Base-by-base conservation (phyloP, 1,139 yeast species). In the Arxiozyma slooffiae region DNA sequence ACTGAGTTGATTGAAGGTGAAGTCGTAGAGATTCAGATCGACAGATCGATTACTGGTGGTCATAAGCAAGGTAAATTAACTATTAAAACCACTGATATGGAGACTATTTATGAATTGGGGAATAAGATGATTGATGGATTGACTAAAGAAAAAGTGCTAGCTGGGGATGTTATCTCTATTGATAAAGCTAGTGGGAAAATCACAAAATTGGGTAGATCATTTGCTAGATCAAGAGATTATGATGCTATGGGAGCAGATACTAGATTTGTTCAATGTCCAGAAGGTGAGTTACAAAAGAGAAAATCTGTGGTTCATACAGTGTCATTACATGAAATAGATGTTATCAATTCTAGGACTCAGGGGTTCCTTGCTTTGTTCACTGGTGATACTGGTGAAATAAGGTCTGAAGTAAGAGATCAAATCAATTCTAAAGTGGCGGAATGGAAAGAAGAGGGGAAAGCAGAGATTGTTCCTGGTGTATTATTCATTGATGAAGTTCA, bases 231-330 rank as follows among this genome's bases (percentile, higher is more conserved):
- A 4, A 78, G 98, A 66, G 98, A 94, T 70, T 94, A 92, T 69
- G 99, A 94, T 70, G 98, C 98, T 41, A 92, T 92, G 97, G 97
- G 98, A 7, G 95, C 97, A 45, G 97, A 94, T 62, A 89, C 97
- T 41, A 89, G 88, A 69, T 94, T 92, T 69, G 96, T 94, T 48
- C 97, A 92, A 69, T 88, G 97, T 67, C 99, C 99, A 37, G 97
- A 92, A 69, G 99, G 99, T 48, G 99, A 94, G 74, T 77, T 94
- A 64, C 98, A 94, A 71, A 86, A 87, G 64, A 81, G 97, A 62
- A 88, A 87, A 65, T 95, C 90, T 65, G 95, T 89, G 17, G 96
- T 89, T 20, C 99, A 94, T 71, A 90, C 96, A 0, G 97, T 94
- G 11, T 87, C 96, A 3, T 74, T 94, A 58, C 98, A 94, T 70